phyloP scores from a whole-genome alignment of 1,284 basidiomycete genomes.

The Anthracocystis walkeri region DNA sequence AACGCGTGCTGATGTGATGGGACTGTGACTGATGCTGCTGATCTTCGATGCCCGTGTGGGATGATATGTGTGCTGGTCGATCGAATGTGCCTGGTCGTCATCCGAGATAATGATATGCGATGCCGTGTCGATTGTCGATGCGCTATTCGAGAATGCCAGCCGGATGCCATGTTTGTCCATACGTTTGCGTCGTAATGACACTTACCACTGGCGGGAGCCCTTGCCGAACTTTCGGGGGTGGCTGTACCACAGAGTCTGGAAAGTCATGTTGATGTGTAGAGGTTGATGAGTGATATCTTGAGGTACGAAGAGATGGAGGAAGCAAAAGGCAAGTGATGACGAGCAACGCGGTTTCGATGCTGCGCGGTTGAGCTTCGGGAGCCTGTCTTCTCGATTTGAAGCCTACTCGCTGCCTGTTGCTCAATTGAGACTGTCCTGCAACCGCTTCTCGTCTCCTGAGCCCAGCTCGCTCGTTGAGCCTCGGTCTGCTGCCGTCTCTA shows the following conservation, averaged over 20 bases:
- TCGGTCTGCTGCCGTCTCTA: too few relatives aligned
- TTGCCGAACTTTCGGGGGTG: slow-evolving; percentile 67
- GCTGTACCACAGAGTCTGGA: slow-evolving; percentile 67
- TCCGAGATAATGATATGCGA: not conserved
- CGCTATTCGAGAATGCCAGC: slow-evolving; percentile 4
- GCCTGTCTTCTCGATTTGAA: slow-evolving; percentile 4
- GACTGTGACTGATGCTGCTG: not conserved
- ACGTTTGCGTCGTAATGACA: slow-evolving; percentile 20
- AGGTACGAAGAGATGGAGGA: slow-evolving; percentile 44
- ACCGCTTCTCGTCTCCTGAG: too few relatives aligned
- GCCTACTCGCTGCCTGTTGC: not conserved
- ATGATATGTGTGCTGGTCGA: not conserved
- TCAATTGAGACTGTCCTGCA: not conserved
- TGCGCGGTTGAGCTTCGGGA: slow-evolving; percentile 1
- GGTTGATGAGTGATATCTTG: slow-evolving; percentile 43
- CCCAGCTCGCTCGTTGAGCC: too few relatives aligned
- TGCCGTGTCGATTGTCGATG: slow-evolving; percentile 8
- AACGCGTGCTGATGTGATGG: not conserved
- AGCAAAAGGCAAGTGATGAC: slow-evolving; percentile 30
- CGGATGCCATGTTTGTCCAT: slow-evolving; percentile 10
- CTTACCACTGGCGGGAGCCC: slow-evolving; percentile 68
- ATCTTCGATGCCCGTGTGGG: not conserved
- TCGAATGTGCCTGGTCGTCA: not conserved
- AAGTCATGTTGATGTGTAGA: slow-evolving; percentile 64
- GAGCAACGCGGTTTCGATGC: slow-evolving; percentile 21